Evolutionary conservation across 495 filamentous ascomycete species (phyloP).

Genomic region (Penicillium steckii): DNA sequence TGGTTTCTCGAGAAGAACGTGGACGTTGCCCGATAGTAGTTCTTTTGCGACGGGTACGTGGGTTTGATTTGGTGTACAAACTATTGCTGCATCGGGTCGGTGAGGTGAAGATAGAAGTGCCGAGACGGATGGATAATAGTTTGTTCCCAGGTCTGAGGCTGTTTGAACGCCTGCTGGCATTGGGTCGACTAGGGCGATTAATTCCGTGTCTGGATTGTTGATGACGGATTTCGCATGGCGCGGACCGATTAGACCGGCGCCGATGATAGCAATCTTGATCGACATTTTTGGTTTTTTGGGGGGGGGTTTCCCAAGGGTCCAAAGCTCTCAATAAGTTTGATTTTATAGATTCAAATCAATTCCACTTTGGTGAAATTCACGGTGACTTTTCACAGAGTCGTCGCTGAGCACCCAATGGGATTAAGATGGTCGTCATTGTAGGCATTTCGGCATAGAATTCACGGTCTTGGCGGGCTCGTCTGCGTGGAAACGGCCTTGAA

Average conservation of each 20-base stretch:
- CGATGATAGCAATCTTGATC: constrained; percentile 50
- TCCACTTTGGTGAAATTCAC: not conserved
- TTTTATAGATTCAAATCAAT: not conserved
- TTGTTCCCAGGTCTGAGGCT: constrained; percentile 26
- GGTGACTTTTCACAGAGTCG: not conserved
- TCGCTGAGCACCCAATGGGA: not conserved
- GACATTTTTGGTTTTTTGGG: constrained; percentile 12
- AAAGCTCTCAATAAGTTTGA: not conserved
- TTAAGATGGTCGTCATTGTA: not conserved
- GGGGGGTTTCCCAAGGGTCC: not conserved
- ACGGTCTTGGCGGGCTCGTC: not conserved
- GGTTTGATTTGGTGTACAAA: constrained; percentile 60
- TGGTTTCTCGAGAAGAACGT: constrained; percentile 60
- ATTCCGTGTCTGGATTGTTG: constrained; percentile 41
- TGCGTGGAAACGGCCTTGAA: not conserved
- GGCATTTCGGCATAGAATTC: not conserved
- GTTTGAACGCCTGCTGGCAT: constrained; percentile 28
- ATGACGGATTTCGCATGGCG: constrained; percentile 54
- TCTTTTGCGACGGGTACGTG: constrained; percentile 52
- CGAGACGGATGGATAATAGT: constrained; percentile 36
- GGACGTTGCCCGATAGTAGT: constrained; percentile 47
- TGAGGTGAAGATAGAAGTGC: constrained; percentile 38
- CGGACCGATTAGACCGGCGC: constrained; percentile 58
- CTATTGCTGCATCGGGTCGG: constrained; percentile 53
- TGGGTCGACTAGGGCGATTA: constrained; percentile 54